phyloP scores from a whole-genome alignment of 2,329 filamentous ascomycete species.

The Ophiostoma pallidulum region DNA sequence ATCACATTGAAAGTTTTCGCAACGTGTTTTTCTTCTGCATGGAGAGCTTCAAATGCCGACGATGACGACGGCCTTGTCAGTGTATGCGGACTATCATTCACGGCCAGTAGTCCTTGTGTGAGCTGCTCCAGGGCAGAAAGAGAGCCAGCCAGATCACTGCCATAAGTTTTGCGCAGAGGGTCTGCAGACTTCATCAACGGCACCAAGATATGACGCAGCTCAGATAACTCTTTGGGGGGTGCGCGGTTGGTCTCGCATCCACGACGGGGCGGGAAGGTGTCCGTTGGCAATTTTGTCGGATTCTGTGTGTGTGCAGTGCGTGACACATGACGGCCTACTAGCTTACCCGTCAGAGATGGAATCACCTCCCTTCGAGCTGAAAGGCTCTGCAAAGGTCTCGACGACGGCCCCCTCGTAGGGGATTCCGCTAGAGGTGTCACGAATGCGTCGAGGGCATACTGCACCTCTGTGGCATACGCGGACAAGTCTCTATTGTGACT shows the following conservation, averaged over 20 bases:
- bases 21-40: neutral
- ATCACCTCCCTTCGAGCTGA: no score
- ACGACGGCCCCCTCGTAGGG: neutral
- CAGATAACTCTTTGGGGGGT: slow-evolving; percentile 2
- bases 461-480: slow-evolving; percentile 33
- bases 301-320: no score
- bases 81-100: no score
- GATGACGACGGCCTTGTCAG: neutral
- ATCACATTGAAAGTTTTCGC: neutral
- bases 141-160: slow-evolving; percentile 19
- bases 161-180: slow-evolving; percentile 11
- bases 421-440: neutral
- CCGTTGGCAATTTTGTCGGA: no score
- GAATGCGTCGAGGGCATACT: slow-evolving; percentile 18
- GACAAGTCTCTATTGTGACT: slow-evolving; percentile 39
- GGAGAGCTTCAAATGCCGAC: neutral
- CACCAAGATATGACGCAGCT: slow-evolving; percentile 26
- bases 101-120: neutral
- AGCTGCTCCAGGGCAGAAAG: slow-evolving; percentile 9
- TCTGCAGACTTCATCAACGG: slow-evolving; percentile 20
- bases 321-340: neutral
- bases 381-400: no score
- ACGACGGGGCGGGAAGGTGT: no score
- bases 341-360: no score
- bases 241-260: no score